Percentiles rank a stretch among this genome's conserved stretches.
Conservation (phyloP, 2,329 filamentous ascomycete species). For the Fusarium sp. region DNA sequence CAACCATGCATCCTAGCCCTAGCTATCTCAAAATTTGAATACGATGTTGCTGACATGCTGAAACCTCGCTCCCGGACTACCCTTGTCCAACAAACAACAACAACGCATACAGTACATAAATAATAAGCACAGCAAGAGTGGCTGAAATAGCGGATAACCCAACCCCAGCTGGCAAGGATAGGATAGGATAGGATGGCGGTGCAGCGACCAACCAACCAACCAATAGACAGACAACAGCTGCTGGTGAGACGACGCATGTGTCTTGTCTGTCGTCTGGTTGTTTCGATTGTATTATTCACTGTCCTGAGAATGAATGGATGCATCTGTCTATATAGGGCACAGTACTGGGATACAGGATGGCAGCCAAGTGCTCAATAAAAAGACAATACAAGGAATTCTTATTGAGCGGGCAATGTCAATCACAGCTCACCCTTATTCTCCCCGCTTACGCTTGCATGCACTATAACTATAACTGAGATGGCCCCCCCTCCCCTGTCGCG, state of each 20-base stretch:
- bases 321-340: too few relatives aligned
- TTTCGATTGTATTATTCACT: not conserved
- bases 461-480: conserved; percentile 1
- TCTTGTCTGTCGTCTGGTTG: conserved; percentile 5
- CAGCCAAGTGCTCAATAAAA: not conserved
- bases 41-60: conserved; percentile 1
- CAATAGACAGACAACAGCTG: not conserved
- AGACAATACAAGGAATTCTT: not conserved
- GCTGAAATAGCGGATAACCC: conserved; percentile 23
- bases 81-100: conserved; percentile 8
- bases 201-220: conserved; percentile 15
- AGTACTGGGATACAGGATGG: too few relatives aligned
- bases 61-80: not conserved
- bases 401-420: conserved; percentile 8
- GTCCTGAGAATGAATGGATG: not conserved
- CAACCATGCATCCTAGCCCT: too few relatives aligned
- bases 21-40: not conserved
- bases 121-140: conserved; percentile 29
- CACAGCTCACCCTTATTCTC: not conserved
- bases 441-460: conserved; percentile 14
- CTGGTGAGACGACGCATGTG: conserved; percentile 20
- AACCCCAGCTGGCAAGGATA: conserved; percentile 1
- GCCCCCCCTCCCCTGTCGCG: conserved; percentile 6
- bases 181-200: conserved; percentile 20
- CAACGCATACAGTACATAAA: not conserved